A percentile compares a stretch with the other conserved stretches of the same genome.
Evolutionary conservation across 352 stramenopile species (phyloP).

Genomic region (Phytophthora pluvialis): DNA sequence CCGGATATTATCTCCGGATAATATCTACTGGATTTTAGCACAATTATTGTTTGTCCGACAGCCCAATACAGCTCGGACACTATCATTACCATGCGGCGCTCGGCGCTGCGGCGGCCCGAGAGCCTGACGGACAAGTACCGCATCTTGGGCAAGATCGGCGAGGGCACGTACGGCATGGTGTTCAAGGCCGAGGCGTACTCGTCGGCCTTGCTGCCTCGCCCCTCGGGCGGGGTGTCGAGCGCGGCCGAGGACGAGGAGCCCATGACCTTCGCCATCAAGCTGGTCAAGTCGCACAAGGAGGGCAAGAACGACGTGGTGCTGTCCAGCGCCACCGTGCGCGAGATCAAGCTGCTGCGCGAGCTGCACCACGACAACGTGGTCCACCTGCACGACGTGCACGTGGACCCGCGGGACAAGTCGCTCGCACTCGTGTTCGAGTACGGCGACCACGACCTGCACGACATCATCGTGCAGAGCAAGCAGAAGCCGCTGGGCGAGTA

Average conservation of each 20-base stretch:
- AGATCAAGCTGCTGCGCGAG: conserved; percentile 91
- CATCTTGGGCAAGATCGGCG: conserved; percentile 88
- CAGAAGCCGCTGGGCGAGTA: conserved; percentile 91
- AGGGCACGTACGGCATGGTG: conserved; percentile 91
- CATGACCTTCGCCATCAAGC: conserved; percentile 88
- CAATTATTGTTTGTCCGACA: too few relatives aligned
- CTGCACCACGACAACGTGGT: conserved; percentile 90
- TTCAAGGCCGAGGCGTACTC: conserved; percentile 86
- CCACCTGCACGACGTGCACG: conserved; percentile 85
- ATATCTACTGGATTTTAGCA: too few relatives aligned
- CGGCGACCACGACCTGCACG: conserved; percentile 88
- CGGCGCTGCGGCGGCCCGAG: conserved; percentile 66
- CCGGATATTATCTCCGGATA: neutral
- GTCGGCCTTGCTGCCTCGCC: conserved; percentile 48
- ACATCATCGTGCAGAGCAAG: conserved; percentile 90
- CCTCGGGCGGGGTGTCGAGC: conserved; percentile 17
- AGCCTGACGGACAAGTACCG: conserved; percentile 86
- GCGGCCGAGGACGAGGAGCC: conserved; percentile 70
- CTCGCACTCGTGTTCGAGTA: conserved; percentile 91
- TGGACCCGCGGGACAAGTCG: conserved; percentile 85
- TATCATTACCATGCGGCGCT: conserved; percentile 54
- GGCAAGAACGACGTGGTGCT: conserved; percentile 91
- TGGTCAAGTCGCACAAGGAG: conserved; percentile 92
- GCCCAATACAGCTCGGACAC: neutral
- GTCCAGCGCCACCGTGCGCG: conserved; percentile 87